Conservation (phyloP, 2,329 filamentous ascomycete genomes). For the Arthrobotrys sinensis region DNA sequence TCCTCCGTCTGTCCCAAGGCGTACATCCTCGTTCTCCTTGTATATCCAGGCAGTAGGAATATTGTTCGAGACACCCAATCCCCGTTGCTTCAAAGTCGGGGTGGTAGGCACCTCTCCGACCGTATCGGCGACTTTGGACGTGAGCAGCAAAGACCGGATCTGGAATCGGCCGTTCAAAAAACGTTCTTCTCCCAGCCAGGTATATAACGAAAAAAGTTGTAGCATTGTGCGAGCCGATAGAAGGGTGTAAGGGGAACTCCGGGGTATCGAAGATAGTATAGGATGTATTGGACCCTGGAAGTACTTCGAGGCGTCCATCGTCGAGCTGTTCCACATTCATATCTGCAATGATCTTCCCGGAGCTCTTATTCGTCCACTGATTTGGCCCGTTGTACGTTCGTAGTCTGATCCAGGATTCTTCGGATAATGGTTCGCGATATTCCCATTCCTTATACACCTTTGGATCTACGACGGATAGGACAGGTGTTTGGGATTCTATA, state of each 20-base stretch:
- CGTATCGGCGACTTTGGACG: background rate
- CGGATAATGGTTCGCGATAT: too few relatives aligned
- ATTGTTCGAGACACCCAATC: constrained; percentile 6
- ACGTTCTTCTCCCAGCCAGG: background rate
- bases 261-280: background rate
- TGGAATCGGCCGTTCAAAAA: background rate
- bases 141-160: constrained; percentile 18
- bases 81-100: constrained; percentile 20
- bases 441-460: too few relatives aligned
- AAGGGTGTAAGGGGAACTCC: background rate
- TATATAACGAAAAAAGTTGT: constrained; percentile 6
- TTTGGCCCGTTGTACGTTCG: constrained; percentile 20
- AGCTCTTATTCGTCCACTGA: constrained; percentile 11
- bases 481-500: background rate
- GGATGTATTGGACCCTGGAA: too few relatives aligned
- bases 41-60: background rate
- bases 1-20: constrained; percentile 1
- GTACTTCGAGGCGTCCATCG: too few relatives aligned
- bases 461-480: too few relatives aligned
- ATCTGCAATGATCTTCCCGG: background rate
- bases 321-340: background rate
- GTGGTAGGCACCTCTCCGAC: background rate
- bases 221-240: background rate
- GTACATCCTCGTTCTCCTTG: background rate
- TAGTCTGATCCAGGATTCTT: background rate